phyloP scores from a whole-genome alignment of 2,329 filamentous ascomycete genomes.

The Tothia fuscella region DNA sequence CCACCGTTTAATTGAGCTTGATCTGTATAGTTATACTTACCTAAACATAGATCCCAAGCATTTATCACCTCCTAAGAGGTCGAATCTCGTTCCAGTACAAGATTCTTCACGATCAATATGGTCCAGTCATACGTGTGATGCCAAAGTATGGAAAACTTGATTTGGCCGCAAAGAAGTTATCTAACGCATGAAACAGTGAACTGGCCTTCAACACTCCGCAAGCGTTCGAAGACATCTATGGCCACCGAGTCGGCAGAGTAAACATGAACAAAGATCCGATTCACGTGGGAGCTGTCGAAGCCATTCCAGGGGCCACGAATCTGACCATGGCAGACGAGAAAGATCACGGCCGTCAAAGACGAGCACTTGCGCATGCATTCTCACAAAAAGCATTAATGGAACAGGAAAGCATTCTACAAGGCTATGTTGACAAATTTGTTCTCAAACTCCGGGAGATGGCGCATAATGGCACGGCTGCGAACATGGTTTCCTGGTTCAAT shows the following conservation, averaged over 20 bases:
- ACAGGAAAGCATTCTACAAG: conserved; percentile 23
- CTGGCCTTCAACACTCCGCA: conserved; percentile 23
- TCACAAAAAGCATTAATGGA: conserved; percentile 14
- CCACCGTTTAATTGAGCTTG: background rate
- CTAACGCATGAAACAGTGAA: no score
- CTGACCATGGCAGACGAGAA: conserved; percentile 13
- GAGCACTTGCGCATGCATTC: conserved; percentile 16
- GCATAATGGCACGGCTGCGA: background rate
- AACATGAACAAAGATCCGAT: conserved; percentile 10
- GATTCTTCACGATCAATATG: conserved; percentile 10
- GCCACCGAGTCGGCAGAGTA: conserved; percentile 1
- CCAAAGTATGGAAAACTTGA: no score
- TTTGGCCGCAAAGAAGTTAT: no score
- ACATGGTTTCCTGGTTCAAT: conserved; percentile 2
- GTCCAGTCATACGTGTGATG: conserved; percentile 20
- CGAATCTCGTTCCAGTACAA: conserved; percentile 1
- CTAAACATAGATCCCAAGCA: conserved; percentile 1
- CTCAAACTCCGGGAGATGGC: conserved; percentile 3
- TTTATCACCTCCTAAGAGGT: conserved; percentile 4
- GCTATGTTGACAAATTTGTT: conserved; percentile 20
- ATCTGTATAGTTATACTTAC: background rate
- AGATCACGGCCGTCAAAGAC: conserved; percentile 15
- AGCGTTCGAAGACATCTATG: conserved; percentile 24
- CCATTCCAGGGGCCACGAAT: conserved; percentile 10
- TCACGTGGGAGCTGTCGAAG: conserved; percentile 8